These are phyloP conservation scores for Naganishia cerealis DNA, from an alignment of 1,284 basidiomycete genomes.

Conservation along the genomic window DNA sequence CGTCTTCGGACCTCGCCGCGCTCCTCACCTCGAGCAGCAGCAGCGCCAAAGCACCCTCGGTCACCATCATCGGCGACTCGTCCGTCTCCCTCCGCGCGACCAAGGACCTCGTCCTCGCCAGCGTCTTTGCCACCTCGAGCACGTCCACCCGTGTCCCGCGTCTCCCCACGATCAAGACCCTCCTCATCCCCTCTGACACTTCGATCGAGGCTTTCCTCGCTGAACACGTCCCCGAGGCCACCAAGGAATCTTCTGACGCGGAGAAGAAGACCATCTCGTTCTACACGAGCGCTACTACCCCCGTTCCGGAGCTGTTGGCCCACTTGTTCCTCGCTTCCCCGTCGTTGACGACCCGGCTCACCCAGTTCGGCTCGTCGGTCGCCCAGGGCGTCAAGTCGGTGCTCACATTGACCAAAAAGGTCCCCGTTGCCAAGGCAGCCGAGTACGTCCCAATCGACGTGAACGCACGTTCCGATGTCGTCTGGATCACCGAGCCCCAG, in stretches of 20 bases:
- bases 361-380: slow-evolving; percentile 50
- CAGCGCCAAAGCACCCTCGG: slow-evolving; percentile 38
- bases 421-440: slow-evolving; percentile 34
- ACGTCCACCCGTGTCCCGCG: slow-evolving; percentile 44
- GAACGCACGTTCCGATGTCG: slow-evolving; percentile 42
- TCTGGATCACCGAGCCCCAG: slow-evolving; percentile 53
- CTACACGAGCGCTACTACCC: slow-evolving; percentile 50
- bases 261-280: slow-evolving; percentile 53
- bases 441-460: slow-evolving; percentile 26
- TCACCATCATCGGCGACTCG: slow-evolving; percentile 45
- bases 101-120: slow-evolving; percentile 45
- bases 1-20: slow-evolving; percentile 7
- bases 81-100: slow-evolving; percentile 48
- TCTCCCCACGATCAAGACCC: slow-evolving; percentile 48
- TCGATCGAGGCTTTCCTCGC: slow-evolving; percentile 5
- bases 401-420: slow-evolving; percentile 44
- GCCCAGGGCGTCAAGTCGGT: slow-evolving; percentile 52
- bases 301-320: slow-evolving; percentile 50
- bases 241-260: slow-evolving; percentile 38
- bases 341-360: slow-evolving; percentile 46
- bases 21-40: slow-evolving; percentile 11
- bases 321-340: slow-evolving; percentile 55
- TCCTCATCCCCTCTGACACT: slow-evolving; percentile 39
- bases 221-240: slow-evolving; percentile 30
- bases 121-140: slow-evolving; percentile 48